These are phyloP conservation scores for Daldinia bambusicola DNA, from an alignment of 495 filamentous ascomycete species.

Conservation along the genomic window DNA sequence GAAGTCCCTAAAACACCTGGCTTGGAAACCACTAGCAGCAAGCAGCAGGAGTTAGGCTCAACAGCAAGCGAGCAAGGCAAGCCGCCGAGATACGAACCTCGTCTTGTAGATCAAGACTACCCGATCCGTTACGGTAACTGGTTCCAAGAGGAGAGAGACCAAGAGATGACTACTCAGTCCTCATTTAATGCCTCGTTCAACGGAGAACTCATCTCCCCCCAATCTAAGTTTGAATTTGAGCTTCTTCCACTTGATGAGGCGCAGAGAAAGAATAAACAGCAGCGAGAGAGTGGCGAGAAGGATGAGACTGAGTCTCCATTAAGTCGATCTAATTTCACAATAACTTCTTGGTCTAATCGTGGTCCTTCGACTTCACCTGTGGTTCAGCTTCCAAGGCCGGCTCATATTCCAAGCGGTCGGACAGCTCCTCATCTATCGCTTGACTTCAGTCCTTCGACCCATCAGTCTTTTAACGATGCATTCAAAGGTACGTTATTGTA, in stretches of 20 bases:
- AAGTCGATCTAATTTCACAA: slow-evolving; percentile 10
- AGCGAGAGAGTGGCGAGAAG: slow-evolving; percentile 36
- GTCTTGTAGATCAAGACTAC: slow-evolving; percentile 25
- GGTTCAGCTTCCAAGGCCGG: slow-evolving; percentile 11
- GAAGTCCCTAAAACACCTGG: background rate
- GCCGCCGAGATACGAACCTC: background rate
- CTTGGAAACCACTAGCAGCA: background rate
- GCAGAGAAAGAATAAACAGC: slow-evolving; percentile 27
- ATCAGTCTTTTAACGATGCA: background rate
- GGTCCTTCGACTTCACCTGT: background rate
- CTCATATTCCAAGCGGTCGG: background rate
- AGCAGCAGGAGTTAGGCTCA: background rate
- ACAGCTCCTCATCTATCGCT: slow-evolving; percentile 23
- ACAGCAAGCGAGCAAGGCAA: background rate
- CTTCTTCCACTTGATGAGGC: slow-evolving; percentile 40
- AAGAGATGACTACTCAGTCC: background rate
- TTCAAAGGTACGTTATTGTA: slow-evolving; percentile 21
- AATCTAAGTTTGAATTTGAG: slow-evolving; percentile 44
- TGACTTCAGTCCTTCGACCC: slow-evolving; percentile 28
- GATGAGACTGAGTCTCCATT: slow-evolving; percentile 33
- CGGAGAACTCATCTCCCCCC: background rate
- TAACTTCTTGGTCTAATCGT: slow-evolving; percentile 1
- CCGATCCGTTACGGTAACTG: slow-evolving; percentile 8
- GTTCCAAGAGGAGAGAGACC: background rate
- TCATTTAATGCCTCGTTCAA: slow-evolving; percentile 9